Conservation (phyloP, 2,329 filamentous ascomycete species). For the Penicillium psychrosexuale region DNA sequence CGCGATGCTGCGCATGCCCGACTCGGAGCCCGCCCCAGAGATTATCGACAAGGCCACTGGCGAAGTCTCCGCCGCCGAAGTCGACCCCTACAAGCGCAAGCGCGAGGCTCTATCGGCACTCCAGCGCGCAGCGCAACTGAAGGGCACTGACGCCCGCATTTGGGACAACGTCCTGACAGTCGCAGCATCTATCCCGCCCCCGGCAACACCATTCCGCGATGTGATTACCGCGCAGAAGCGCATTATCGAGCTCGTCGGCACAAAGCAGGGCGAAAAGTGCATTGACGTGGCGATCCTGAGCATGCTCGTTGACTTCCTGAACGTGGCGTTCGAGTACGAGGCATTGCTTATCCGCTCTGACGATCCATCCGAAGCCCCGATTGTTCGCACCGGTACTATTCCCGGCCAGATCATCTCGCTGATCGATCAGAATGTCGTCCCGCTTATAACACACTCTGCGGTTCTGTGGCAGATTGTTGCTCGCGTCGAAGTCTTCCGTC, state of each 20-base stretch:
- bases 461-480: conserved; percentile 74
- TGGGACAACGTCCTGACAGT: conserved; percentile 96
- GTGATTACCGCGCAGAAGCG: conserved; percentile 71
- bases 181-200: conserved; percentile 71
- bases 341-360: conserved; percentile 35
- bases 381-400: conserved; percentile 53
- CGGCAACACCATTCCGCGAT: conserved; percentile 63
- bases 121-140: conserved; percentile 78
- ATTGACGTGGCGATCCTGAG: conserved; percentile 72
- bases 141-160: conserved; percentile 84
- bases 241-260: conserved; percentile 69
- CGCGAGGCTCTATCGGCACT: conserved; percentile 77
- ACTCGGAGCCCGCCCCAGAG: conserved; percentile 33
- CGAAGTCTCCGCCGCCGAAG: conserved; percentile 16
- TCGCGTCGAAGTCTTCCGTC: conserved; percentile 68
- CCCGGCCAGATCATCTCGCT: conserved; percentile 60
- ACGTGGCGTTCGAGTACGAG: conserved; percentile 48
- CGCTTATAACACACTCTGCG: conserved; percentile 76
- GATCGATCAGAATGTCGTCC: conserved; percentile 70
- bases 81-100: conserved; percentile 61
- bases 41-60: conserved; percentile 29
- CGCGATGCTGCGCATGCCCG: conserved; percentile 60
- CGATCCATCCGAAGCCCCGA: conserved; percentile 32
- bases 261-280: conserved; percentile 67
- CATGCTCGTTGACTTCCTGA: conserved; percentile 68